phyloP scores from a whole-genome alignment of 2,329 filamentous ascomycete genomes.

The Sporothrix mexicana region DNA sequence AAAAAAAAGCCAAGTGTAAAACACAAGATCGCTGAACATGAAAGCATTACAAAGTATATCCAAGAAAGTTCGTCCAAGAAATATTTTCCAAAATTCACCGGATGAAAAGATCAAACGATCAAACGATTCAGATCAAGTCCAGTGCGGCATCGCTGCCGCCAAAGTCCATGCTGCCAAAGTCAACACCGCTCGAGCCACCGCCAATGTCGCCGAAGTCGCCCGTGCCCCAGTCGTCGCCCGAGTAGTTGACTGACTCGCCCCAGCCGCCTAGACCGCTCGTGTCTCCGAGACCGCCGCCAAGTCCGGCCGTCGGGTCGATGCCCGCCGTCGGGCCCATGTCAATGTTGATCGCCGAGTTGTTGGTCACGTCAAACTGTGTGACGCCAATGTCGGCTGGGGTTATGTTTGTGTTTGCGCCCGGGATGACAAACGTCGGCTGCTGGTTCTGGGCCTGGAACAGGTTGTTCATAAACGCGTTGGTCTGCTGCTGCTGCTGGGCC shows the following conservation, averaged over 20 bases:
- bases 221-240: conserved; percentile 37
- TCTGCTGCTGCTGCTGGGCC: conserved; percentile 26
- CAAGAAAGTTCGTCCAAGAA: not conserved
- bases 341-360: conserved; percentile 15
- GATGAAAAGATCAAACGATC: conserved; percentile 5
- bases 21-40: conserved; percentile 1
- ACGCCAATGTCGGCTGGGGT: not conserved
- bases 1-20: not conserved
- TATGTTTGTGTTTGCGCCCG: not conserved
- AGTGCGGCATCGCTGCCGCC: not conserved
- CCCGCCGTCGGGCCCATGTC: conserved; percentile 1
- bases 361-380: not conserved
- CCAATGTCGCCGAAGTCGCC: not conserved
- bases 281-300: not conserved
- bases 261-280: conserved; percentile 26
- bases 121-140: not conserved
- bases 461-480: conserved; percentile 21
- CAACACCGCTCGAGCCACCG: not conserved
- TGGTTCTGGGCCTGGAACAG: conserved; percentile 15
- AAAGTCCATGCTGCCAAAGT: not conserved
- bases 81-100: not conserved
- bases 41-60: not conserved
- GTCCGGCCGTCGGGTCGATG: too few species aligned
- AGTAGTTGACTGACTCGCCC: conserved; percentile 35
- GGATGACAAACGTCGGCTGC: conserved; percentile 11